Evolutionary conservation across 2,329 filamentous ascomycete species (phyloP), one percentile per base, ranked within the genome.

Genomic region (Ascochyta pisi): DNA sequence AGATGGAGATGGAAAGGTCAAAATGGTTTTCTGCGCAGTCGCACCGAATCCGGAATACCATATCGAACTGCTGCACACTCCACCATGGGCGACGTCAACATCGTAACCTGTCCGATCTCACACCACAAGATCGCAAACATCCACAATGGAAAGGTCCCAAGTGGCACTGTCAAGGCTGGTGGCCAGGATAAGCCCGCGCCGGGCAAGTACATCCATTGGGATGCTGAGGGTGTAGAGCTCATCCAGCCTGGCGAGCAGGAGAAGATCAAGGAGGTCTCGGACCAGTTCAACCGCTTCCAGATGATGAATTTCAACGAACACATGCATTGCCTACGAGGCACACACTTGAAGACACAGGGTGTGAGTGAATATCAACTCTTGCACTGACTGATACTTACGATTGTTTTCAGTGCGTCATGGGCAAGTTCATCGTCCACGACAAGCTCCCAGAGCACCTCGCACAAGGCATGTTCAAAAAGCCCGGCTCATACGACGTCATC

Each of bases 321-420:
- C 63, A 78, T 70, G 62, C 64, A 68, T 34, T 66, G 63, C 50
- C 37, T 68, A 3, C 50, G 62, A 37, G 75, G 78, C 16, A 82
- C 78, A 1, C 81, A 82, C 62, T 72, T 78, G 37, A 75, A 79
- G 49, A 81, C 79, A 0, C 78, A 82, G 61, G 78, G 78, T 26
- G 73, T 82, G 54, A 51, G 63, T 58, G 8, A 1, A 0, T 6
- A 10, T 9, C 13, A 27, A 6, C 1, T 7, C 3, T 2, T 22
- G 24, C 13, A 10, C 7, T 16, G 26, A 6, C 42, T 49, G n/a
- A 12, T 8, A 41, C 46, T 52, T 8, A 54, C 29, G 39, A 34
- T 12, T 3, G 3, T 6, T 19, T 13, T 3, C 6, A 63, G 65
- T 68, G 64, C 38, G 76, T 82, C 19, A 81, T 82, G 66, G 80